phyloP scores from a whole-genome alignment of 768 basidiomycete species.

The Leucogyrophana mollusca region DNA sequence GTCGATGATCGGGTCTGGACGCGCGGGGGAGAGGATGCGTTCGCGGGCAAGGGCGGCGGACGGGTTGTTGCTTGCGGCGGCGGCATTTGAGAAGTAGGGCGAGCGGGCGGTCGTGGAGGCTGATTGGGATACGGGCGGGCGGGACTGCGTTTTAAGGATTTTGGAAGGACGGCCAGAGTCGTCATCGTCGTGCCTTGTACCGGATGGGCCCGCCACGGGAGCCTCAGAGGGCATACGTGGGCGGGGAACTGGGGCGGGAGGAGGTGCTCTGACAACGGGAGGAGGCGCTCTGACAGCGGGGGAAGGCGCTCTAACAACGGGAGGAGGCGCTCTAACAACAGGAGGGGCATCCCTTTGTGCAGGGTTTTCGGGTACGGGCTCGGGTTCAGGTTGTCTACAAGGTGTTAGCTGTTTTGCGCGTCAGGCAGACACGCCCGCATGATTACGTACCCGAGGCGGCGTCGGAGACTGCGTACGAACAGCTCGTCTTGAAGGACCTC shows the following conservation, averaged over 20 bases:
- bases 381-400: conserved; percentile 4
- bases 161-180: conserved; percentile 21
- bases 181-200: conserved; percentile 18
- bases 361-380: conserved; percentile 4
- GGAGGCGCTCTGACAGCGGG: conserved; percentile 10
- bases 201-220: conserved; percentile 16
- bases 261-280: conserved; percentile 12
- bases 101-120: conserved; percentile 8
- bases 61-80: conserved; percentile 8
- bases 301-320: conserved; percentile 12
- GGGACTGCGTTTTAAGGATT: conserved; percentile 14
- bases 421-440: background rate
- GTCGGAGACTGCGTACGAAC: conserved; percentile 61
- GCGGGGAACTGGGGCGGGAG: background rate
- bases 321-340: conserved; percentile 11
- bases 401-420: no score
- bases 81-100: conserved; percentile 15
- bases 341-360: conserved; percentile 12
- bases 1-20: conserved; percentile 17
- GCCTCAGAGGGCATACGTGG: conserved; percentile 14
- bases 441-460: conserved; percentile 63
- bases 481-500: conserved; percentile 54
- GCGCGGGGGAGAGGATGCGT: conserved; percentile 20
- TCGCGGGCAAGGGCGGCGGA: conserved; percentile 34
- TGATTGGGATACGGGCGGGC: conserved; percentile 14